Percentiles rank a stretch among this genome's conserved stretches.
phyloP scores from a whole-genome alignment of 2,329 filamentous ascomycete genomes.

The Cladosporium phlei region DNA sequence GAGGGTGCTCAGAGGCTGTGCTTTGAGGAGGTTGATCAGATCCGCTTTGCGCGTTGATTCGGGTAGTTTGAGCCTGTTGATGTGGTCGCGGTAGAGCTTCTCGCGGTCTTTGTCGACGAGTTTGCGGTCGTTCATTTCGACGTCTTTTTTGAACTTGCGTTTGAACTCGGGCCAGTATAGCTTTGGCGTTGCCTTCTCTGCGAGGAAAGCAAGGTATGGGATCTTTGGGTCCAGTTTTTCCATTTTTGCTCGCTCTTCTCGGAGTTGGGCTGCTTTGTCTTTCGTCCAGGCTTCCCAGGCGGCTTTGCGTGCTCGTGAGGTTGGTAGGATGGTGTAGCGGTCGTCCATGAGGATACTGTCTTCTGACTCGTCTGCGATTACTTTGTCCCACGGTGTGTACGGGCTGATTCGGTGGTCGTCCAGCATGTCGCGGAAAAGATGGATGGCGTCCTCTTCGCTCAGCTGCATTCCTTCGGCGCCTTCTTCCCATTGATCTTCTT shows the following conservation, averaged over 20 bases:
- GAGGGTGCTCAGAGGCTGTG: constrained; percentile 54
- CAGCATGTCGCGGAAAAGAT: constrained; percentile 79
- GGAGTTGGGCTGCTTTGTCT: constrained; percentile 67
- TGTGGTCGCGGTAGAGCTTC: constrained; percentile 71
- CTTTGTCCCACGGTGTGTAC: constrained; percentile 85
- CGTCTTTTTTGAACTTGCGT: constrained; percentile 78
- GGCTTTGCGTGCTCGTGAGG: constrained; percentile 74
- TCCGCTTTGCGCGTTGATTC: constrained; percentile 65
- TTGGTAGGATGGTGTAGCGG: constrained; percentile 77
- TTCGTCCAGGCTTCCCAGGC: constrained; percentile 81
- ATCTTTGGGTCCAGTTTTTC: constrained; percentile 79
- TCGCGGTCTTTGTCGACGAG: constrained; percentile 65
- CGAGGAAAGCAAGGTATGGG: constrained; percentile 74
- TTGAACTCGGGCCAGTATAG: constrained; percentile 98
- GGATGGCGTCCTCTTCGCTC: constrained; percentile 68
- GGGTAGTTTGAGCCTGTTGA: constrained; percentile 61
- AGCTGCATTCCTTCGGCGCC: constrained; percentile 66
- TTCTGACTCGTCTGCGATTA: constrained; percentile 62
- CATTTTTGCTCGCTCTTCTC: constrained; percentile 66
- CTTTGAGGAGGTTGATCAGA: constrained; percentile 60
- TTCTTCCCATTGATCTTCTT: constrained; percentile 57
- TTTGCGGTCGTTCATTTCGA: constrained; percentile 68
- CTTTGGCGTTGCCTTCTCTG: constrained; percentile 78
- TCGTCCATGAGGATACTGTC: constrained; percentile 77
- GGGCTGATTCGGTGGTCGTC: constrained; percentile 79